Conservation (phyloP, 164 flowering plant species). For the Liriodendron chinense region DNA sequence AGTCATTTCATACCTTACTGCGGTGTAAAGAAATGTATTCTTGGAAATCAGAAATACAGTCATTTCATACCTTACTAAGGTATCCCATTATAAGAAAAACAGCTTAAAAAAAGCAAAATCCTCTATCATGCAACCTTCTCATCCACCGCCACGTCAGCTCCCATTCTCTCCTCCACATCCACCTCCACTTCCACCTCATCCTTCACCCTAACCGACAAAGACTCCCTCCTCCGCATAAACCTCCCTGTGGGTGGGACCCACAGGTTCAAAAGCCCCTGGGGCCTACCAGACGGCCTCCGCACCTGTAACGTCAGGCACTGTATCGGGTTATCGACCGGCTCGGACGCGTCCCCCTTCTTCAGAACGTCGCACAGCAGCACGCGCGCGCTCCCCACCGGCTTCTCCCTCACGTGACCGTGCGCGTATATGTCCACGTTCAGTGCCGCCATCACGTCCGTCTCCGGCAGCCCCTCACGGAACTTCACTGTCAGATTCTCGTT, state of each 20-base stretch:
- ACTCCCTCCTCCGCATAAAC: slow-evolving; percentile 32
- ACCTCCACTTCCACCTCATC: slow-evolving; percentile 12
- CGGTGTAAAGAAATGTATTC: no score
- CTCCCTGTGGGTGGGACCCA: slow-evolving; percentile 49
- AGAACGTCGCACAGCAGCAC: slow-evolving; percentile 41
- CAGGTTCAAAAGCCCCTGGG: slow-evolving; percentile 37
- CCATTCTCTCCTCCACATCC: slow-evolving; percentile 10
- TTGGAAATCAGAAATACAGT: no score
- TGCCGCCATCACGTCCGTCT: slow-evolving; percentile 31
- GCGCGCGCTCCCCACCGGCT: slow-evolving; percentile 44
- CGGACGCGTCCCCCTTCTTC: slow-evolving; percentile 32
- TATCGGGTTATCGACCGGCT: slow-evolving; percentile 40
- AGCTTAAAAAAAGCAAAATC: no score
- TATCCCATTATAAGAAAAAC: no score
- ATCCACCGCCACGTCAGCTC: not conserved
- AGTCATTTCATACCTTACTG: no score
- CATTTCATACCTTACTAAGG: no score
- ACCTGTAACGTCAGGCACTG: slow-evolving; percentile 44
- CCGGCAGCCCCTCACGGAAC: slow-evolving; percentile 22
- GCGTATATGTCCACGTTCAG: slow-evolving; percentile 45
- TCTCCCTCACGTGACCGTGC: slow-evolving; percentile 38
- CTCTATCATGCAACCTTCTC: not conserved
- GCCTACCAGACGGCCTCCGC: slow-evolving; percentile 38
- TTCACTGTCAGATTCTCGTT: slow-evolving; percentile 38
- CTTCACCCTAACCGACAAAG: slow-evolving; percentile 28